Conservation (phyloP, 2,329 filamentous ascomycete genomes). For the Calonectria henricotiae region DNA sequence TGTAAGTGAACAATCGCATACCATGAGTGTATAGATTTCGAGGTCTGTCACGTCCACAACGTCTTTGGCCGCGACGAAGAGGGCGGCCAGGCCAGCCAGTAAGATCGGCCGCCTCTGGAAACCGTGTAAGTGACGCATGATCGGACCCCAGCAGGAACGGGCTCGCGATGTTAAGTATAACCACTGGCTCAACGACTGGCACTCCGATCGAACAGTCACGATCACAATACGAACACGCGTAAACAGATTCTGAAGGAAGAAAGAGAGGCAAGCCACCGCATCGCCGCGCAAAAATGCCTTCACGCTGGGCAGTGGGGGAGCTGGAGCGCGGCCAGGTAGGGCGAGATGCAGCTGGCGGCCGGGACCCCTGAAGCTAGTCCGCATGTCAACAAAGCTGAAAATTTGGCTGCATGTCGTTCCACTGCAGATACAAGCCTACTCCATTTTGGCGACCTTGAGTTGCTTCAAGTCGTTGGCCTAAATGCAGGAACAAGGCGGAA, state of each 20-base stretch:
- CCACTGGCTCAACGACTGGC: background rate
- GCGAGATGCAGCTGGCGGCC: conserved; percentile 42
- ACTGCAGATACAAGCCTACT: conserved; percentile 4
- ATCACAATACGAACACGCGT: conserved; percentile 30
- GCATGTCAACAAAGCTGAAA: conserved; percentile 46
- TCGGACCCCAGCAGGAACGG: conserved; percentile 2
- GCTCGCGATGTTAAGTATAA: conserved; percentile 17
- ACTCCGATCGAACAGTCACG: conserved; percentile 27
- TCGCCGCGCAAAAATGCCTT: conserved; percentile 34
- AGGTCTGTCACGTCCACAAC: conserved; percentile 66
- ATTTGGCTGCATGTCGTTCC: conserved; percentile 36
- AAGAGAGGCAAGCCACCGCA: conserved; percentile 28
- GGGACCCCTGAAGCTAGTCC: conserved; percentile 51
- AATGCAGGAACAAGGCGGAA: conserved; percentile 14
- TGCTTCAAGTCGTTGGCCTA: background rate
- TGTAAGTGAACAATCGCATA: conserved; percentile 46
- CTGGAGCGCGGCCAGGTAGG: conserved; percentile 40
- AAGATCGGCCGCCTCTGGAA: conserved; percentile 34
- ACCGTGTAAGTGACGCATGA: conserved; percentile 48
- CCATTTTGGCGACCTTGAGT: background rate
- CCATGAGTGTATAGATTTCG: conserved; percentile 61
- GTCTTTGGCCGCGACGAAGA: conserved; percentile 41
- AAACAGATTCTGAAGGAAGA: conserved; percentile 17
- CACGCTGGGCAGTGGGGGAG: conserved; percentile 35
- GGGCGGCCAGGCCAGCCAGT: conserved; percentile 27